phyloP scores from a whole-genome alignment of 495 filamentous ascomycete species.

The Baudoinia panamericana region DNA sequence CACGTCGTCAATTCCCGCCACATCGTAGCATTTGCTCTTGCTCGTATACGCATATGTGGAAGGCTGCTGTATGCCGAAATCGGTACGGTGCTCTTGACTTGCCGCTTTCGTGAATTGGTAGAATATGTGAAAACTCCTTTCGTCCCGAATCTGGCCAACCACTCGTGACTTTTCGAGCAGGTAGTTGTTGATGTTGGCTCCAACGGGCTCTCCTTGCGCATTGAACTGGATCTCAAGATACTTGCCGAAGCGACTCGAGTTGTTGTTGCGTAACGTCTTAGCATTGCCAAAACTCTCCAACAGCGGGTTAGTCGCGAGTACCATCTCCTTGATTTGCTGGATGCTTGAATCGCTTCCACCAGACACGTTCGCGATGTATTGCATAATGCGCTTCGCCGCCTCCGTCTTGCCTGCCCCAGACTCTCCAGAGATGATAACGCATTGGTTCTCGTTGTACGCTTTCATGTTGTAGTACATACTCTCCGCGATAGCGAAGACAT shows the following conservation, averaged over 20 bases:
- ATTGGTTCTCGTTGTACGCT: constrained; percentile 97
- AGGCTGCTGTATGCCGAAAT: constrained; percentile 78
- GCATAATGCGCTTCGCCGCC: constrained; percentile 97
- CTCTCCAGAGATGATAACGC: constrained; percentile 98
- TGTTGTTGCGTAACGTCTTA: constrained; percentile 96
- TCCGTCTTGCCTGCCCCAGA: constrained; percentile 99
- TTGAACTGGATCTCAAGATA: constrained; percentile 98
- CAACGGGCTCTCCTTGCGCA: constrained; percentile 77
- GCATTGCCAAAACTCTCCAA: constrained; percentile 98
- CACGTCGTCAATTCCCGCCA: constrained; percentile 81
- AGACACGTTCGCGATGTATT: constrained; percentile 96
- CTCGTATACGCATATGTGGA: constrained; percentile 94
- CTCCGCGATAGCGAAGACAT: constrained; percentile 97
- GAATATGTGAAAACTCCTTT: constrained; percentile 98
- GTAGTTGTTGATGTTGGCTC: constrained; percentile 97
- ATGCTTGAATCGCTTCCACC: constrained; percentile 82
- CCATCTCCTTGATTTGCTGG: constrained; percentile 97
- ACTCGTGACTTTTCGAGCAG: constrained; percentile 91
- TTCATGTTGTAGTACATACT: constrained; percentile 99
- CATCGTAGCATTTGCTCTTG: constrained; percentile 83
- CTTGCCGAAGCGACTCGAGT: constrained; percentile 95
- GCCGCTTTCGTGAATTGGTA: constrained; percentile 98
- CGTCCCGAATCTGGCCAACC: constrained; percentile 86
- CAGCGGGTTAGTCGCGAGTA: constrained; percentile 91
- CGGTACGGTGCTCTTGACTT: constrained; percentile 68